These are phyloP conservation scores for Raddia guianensis DNA, from an alignment of 176 grass and related monocot species.

Conservation along the genomic window DNA sequence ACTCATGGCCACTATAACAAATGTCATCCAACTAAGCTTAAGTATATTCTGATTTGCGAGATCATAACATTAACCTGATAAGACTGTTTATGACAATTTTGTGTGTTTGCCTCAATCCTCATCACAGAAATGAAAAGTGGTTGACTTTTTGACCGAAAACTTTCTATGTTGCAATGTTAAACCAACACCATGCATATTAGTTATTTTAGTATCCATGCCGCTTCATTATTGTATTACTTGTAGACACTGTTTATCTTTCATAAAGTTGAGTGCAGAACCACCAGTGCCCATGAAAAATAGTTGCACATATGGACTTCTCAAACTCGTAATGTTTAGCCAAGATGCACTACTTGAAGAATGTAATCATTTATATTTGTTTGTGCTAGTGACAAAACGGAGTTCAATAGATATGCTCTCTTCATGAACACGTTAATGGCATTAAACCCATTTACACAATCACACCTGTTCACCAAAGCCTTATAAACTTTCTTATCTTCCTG, in stretches of 20 bases:
- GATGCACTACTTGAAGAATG: background rate
- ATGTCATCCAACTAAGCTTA: background rate
- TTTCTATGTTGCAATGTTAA: too few species aligned
- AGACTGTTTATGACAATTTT: background rate
- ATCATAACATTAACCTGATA: background rate
- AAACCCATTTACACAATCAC: background rate
- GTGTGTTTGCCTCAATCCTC: background rate
- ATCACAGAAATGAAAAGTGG: background rate
- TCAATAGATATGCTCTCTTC: background rate
- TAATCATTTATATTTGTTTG: background rate
- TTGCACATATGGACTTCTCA: constrained; percentile 9
- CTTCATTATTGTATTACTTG: background rate
- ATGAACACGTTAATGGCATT: background rate
- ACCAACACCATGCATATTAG: background rate
- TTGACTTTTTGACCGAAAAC: background rate
- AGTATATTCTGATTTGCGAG: background rate
- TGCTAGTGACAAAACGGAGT: too few species aligned
- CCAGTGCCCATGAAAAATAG: background rate
- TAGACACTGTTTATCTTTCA: background rate
- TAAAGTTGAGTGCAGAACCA: background rate
- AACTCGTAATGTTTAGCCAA: background rate
- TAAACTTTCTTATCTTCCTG: too few species aligned
- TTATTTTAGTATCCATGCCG: background rate
- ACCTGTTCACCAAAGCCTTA: background rate
- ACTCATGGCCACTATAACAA: background rate